phyloP scores from a whole-genome alignment of 192 early-diverging fungal species.

The Endogone sp. region DNA sequence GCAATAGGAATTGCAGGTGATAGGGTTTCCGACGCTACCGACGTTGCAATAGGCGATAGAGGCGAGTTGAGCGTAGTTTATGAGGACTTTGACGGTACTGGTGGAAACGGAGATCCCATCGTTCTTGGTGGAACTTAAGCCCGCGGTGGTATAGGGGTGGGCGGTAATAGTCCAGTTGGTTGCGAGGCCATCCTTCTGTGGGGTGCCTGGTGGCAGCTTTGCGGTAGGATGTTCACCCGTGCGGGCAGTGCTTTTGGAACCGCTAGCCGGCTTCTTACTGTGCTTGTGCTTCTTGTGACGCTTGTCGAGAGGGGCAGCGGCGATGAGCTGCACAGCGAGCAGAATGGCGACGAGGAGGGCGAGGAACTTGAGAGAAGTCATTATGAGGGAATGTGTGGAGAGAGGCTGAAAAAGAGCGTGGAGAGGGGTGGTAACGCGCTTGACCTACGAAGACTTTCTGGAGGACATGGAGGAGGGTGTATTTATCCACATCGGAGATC shows the following conservation, averaged over 20 bases:
- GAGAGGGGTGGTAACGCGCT: background rate
- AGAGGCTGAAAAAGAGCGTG: background rate
- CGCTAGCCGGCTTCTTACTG: too few relatives aligned
- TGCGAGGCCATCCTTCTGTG: background rate
- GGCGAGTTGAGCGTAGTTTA: conserved; percentile 10
- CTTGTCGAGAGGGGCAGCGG: background rate
- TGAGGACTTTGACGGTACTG: background rate
- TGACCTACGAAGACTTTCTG: background rate
- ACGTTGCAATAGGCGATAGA: conserved; percentile 21
- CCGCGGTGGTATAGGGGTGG: background rate
- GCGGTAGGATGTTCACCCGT: background rate
- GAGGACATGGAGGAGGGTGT: background rate
- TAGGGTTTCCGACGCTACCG: background rate
- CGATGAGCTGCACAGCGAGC: background rate
- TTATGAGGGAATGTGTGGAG: background rate
- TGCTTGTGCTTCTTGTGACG: too few relatives aligned
- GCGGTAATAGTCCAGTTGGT: background rate
- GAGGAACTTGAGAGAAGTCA: background rate
- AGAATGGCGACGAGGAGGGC: background rate
- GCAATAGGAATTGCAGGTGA: conserved; percentile 14
- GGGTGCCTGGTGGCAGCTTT: background rate
- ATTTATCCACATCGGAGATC: background rate
- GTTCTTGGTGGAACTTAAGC: background rate
- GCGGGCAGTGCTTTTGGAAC: too few relatives aligned
- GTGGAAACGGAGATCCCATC: conserved; percentile 1